These are phyloP conservation scores for Calonectria pseudoreteaudii DNA, from an alignment of 2,329 filamentous ascomycete species.

Conservation along the genomic window DNA sequence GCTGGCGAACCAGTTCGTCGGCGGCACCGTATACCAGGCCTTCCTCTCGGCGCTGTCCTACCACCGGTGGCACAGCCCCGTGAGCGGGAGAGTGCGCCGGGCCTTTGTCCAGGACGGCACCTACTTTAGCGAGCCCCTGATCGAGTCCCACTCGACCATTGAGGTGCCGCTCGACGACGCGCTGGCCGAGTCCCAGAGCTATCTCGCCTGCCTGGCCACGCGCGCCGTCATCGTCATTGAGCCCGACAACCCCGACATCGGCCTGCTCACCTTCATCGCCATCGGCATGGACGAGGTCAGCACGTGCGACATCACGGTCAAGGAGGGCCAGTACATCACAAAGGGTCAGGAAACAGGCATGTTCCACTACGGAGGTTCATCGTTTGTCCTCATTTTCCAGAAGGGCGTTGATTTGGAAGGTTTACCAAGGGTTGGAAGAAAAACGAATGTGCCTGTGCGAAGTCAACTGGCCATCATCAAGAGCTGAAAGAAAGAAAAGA, in stretches of 20 bases:
- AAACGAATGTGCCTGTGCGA: constrained; percentile 55
- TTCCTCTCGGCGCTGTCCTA: constrained; percentile 76
- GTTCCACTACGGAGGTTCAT: constrained; percentile 84
- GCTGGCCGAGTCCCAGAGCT: constrained; percentile 69
- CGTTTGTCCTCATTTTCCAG: constrained; percentile 76
- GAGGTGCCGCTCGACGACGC: constrained; percentile 43
- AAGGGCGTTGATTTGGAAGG: constrained; percentile 62
- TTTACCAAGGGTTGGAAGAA: constrained; percentile 49
- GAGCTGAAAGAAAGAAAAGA: constrained; percentile 10
- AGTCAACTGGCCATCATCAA: constrained; percentile 50
- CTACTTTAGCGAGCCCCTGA: constrained; percentile 72
- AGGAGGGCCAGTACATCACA: constrained; percentile 71
- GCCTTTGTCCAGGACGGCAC: constrained; percentile 72
- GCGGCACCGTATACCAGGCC: constrained; percentile 77
- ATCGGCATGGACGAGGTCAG: constrained; percentile 84
- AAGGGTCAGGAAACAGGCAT: constrained; percentile 82
- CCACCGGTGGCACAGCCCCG: constrained; percentile 79
- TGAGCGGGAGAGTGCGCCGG: constrained; percentile 70
- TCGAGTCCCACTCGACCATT: constrained; percentile 42
- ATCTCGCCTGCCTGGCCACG: constrained; percentile 75
- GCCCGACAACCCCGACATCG: constrained; percentile 74
- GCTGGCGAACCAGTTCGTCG: constrained; percentile 65
- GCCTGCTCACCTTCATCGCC: constrained; percentile 76
- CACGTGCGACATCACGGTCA: constrained; percentile 77
- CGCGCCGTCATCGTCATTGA: constrained; percentile 78